Percentiles rank a stretch among this genome's conserved stretches.
Conservation (phyloP, 2,329 filamentous ascomycete genomes). For the Alternaria postmessia region DNA sequence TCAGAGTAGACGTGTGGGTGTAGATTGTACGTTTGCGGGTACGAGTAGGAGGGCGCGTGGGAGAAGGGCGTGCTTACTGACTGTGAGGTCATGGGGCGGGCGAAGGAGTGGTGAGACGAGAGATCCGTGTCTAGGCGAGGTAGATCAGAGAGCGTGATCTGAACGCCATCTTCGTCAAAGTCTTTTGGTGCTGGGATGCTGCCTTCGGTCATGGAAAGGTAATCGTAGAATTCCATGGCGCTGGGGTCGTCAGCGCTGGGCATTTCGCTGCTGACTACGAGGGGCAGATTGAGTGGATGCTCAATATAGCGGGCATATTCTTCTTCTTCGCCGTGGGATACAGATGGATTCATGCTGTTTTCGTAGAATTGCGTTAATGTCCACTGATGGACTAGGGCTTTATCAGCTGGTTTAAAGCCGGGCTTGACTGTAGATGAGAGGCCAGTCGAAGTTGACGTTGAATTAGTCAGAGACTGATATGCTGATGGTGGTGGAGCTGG, state of each 20-base stretch:
- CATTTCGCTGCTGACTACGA: constrained; percentile 76
- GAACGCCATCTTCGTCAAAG: constrained; percentile 27
- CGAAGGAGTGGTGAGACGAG: constrained; percentile 37
- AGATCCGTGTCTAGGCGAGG: constrained; percentile 35
- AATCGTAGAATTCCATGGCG: constrained; percentile 78
- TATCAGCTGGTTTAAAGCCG: constrained; percentile 68
- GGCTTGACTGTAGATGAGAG: constrained; percentile 35
- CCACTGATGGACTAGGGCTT: constrained; percentile 84
- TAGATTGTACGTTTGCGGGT: constrained; percentile 27
- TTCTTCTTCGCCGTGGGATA: constrained; percentile 76
- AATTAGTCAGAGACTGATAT: constrained; percentile 40
- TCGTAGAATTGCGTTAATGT: constrained; percentile 86
- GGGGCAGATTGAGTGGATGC: constrained; percentile 86
- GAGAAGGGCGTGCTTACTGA: constrained; percentile 45
- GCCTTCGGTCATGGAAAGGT: constrained; percentile 67
- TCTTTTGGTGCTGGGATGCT: constrained; percentile 26
- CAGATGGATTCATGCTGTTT: constrained; percentile 84
- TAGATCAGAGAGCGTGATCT: constrained; percentile 23
- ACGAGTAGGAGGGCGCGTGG: constrained; percentile 38
- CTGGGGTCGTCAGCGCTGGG: constrained; percentile 59
- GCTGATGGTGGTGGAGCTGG: constrained; percentile 28
- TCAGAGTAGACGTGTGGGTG: constrained; percentile 27
- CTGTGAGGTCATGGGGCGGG: constrained; percentile 38
- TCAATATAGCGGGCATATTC: constrained; percentile 89
- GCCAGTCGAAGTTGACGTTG: constrained; percentile 38